These are phyloP conservation scores for Neophaeococcomyces mojaviensis DNA, from an alignment of 2,329 filamentous ascomycete genomes.

Conservation along the genomic window DNA sequence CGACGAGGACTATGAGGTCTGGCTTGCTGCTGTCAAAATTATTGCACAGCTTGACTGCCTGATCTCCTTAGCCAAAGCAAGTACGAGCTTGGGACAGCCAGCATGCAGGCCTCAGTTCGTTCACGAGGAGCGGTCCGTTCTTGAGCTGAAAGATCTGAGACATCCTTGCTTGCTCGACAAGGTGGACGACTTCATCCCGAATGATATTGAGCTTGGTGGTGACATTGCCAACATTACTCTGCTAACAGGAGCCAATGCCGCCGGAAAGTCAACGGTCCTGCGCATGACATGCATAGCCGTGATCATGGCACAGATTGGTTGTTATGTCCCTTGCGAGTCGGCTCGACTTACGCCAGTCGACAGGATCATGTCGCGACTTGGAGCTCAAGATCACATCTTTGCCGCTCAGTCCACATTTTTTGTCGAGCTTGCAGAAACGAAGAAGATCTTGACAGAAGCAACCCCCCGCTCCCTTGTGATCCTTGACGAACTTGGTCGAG, in stretches of 20 bases:
- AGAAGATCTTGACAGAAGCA: conserved; percentile 93
- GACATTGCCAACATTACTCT: conserved; percentile 75
- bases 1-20: conserved; percentile 74
- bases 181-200: conserved; percentile 92
- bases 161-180: conserved; percentile 91
- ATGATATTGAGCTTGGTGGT: conserved; percentile 82
- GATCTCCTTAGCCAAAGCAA: conserved; percentile 85
- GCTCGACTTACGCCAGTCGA: conserved; percentile 85
- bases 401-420: conserved; percentile 97
- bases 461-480: conserved; percentile 93
- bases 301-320: conserved; percentile 95
- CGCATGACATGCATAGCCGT: conserved; percentile 96
- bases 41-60: conserved; percentile 90
- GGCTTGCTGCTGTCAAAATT: conserved; percentile 84
- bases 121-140: conserved; percentile 70
- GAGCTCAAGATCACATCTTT: conserved; percentile 98
- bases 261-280: conserved; percentile 91
- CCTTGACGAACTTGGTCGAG: conserved; percentile 88
- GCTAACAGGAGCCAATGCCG: conserved; percentile 91
- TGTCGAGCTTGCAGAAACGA: conserved; percentile 92
- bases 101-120: conserved; percentile 85
- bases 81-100: conserved; percentile 71
- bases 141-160: conserved; percentile 88
- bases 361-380: conserved; percentile 96
- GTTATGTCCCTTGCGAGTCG: conserved; percentile 75